phyloP scores from a whole-genome alignment of 2,329 filamentous ascomycete genomes.

The Penicillium crustosum region DNA sequence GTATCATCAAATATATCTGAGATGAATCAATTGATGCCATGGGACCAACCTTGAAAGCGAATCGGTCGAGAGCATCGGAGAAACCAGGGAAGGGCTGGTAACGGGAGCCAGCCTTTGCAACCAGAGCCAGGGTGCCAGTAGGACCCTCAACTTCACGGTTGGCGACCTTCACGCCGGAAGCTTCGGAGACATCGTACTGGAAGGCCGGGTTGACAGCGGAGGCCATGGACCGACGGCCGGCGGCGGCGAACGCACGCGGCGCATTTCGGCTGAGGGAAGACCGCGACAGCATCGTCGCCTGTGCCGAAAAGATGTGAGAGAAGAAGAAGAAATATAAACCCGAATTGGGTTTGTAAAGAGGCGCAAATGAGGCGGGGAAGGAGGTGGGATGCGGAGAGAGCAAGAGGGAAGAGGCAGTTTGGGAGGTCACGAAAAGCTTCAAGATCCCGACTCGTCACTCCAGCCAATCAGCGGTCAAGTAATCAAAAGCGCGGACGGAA shows the following conservation, averaged over 20 bases:
- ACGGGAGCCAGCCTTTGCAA: slow-evolving; percentile 91
- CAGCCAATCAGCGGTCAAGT: slow-evolving; percentile 8
- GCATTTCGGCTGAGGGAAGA: slow-evolving; percentile 64
- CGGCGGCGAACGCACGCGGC: slow-evolving; percentile 59
- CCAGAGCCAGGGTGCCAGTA: slow-evolving; percentile 85
- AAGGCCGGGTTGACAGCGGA: slow-evolving; percentile 69
- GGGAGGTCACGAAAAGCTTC: slow-evolving; percentile 44
- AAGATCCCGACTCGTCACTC: slow-evolving; percentile 37
- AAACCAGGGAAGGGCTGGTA: slow-evolving; percentile 89
- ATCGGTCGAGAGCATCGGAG: slow-evolving; percentile 86
- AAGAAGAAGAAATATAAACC: slow-evolving; percentile 29
- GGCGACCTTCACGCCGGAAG: slow-evolving; percentile 86
- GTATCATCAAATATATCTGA: neutral
- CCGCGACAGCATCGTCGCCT: slow-evolving; percentile 67
- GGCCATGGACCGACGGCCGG: slow-evolving; percentile 62
- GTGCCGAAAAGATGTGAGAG: slow-evolving; percentile 49
- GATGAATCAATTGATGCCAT: slow-evolving; percentile 24
- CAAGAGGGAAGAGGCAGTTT: slow-evolving; percentile 27
- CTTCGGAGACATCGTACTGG: slow-evolving; percentile 83
- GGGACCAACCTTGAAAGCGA: slow-evolving; percentile 85
- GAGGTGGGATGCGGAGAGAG: slow-evolving; percentile 28
- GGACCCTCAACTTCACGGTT: slow-evolving; percentile 85
- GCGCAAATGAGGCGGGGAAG: slow-evolving; percentile 35
- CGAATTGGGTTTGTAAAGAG: slow-evolving; percentile 38
- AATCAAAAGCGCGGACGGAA: slow-evolving; percentile 34